A percentile compares a stretch with the other conserved stretches of the same genome.
phyloP scores from a whole-genome alignment of 441 rosid species.

The Kokia cookei region DNA sequence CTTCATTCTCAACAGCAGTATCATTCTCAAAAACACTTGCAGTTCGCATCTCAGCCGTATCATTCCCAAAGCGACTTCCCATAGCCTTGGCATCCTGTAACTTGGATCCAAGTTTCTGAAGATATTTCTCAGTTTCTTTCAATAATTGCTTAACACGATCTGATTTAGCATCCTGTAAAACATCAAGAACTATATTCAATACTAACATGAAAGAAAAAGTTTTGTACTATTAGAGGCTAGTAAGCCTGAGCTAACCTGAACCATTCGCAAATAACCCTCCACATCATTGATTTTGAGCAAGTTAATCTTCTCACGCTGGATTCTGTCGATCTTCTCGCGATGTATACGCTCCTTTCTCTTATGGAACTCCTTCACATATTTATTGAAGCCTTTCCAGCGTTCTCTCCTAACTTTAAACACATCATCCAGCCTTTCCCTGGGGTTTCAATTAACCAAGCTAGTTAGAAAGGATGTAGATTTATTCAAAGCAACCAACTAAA shows the following conservation, averaged over 20 bases:
- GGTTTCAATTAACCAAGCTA: conserved; percentile 21
- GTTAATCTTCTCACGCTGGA: conserved; percentile 96
- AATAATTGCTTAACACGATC: conserved; percentile 90
- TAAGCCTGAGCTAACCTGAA: conserved; percentile 57
- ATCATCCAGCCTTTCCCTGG: conserved; percentile 89
- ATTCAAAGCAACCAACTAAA: conserved; percentile 2
- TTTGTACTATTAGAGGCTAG: conserved; percentile 11
- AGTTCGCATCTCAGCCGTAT: conserved; percentile 49
- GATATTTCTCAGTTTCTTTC: conserved; percentile 94
- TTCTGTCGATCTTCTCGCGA: conserved; percentile 93
- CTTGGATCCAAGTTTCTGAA: conserved; percentile 86
- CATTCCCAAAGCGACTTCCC: conserved; percentile 55
- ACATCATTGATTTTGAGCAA: conserved; percentile 92
- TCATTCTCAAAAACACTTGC: conserved; percentile 51
- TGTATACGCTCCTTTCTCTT: conserved; percentile 87
- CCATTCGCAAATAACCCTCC: conserved; percentile 98
- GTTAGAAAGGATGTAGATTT: conserved; percentile 13
- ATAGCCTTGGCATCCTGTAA: conserved; percentile 66
- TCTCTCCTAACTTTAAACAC: conserved; percentile 75
- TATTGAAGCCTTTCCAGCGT: conserved; percentile 89
- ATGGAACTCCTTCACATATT: conserved; percentile 84
- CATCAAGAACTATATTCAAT: conserved; percentile 8
- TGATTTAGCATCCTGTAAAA: conserved; percentile 82
- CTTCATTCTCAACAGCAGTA: conserved; percentile 66
- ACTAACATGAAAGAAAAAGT: conserved; percentile 9